Percentiles rank a stretch among this genome's conserved stretches.
These are phyloP conservation scores for Zymoseptoria tritici DNA, from an alignment of 2,329 filamentous ascomycete genomes.

Conservation along the genomic window DNA sequence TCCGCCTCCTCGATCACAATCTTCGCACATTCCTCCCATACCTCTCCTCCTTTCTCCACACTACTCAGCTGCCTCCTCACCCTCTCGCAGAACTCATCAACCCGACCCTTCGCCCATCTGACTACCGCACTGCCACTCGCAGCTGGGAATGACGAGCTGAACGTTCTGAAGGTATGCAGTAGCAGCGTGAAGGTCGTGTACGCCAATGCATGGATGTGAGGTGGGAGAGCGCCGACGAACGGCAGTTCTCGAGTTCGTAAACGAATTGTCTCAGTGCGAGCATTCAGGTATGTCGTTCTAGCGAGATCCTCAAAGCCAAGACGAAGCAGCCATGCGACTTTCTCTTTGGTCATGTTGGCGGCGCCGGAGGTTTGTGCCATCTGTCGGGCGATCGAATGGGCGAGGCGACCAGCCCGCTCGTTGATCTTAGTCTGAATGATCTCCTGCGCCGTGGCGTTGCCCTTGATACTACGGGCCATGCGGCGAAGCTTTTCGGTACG, in stretches of 20 bases:
- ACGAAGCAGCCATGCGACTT: conserved; percentile 75
- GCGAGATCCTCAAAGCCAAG: conserved; percentile 88
- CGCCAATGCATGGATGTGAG: conserved; percentile 91
- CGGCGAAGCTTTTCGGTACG: conserved; percentile 78
- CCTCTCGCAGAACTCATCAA: conserved; percentile 82
- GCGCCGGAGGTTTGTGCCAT: conserved; percentile 72
- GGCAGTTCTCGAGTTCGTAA: conserved; percentile 83
- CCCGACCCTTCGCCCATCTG: conserved; percentile 94
- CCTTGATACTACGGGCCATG: conserved; percentile 71
- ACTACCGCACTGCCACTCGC: conserved; percentile 85
- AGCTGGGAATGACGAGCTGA: conserved; percentile 58
- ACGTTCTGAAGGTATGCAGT: conserved; percentile 67
- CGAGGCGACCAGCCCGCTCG: conserved; percentile 72
- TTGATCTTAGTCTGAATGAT: conserved; percentile 89
- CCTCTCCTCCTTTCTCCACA: conserved; percentile 64
- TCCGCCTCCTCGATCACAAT: conserved; percentile 72
- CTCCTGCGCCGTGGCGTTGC: conserved; percentile 79
- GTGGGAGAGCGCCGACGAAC: conserved; percentile 75
- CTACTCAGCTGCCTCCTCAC: conserved; percentile 79
- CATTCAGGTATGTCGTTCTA: conserved; percentile 75
- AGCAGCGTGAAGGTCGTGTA: conserved; percentile 95
- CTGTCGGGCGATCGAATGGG: conserved; percentile 69
- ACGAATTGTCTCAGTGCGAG: conserved; percentile 69
- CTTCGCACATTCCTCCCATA: conserved; percentile 78
- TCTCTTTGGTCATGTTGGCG: conserved; percentile 66